These are phyloP conservation scores for Sarocladium oryzae DNA, from an alignment of 2,329 filamentous ascomycete genomes.

Conservation along the genomic window DNA sequence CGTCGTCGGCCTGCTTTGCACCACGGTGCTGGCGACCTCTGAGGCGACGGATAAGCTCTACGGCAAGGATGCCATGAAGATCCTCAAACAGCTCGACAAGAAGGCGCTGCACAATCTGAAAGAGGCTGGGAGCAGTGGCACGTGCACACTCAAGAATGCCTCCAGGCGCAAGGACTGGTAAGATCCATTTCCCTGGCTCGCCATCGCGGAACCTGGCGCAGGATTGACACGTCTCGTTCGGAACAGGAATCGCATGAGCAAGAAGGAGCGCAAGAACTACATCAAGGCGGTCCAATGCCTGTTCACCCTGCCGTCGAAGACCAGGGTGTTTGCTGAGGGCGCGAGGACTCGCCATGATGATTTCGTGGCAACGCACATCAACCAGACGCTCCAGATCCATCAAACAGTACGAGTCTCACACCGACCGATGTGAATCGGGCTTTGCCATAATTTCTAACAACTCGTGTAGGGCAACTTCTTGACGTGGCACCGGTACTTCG, in stretches of 20 bases:
- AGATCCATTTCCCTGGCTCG: not conserved
- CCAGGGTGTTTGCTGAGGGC: conserved; percentile 16
- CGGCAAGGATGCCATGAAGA: not conserved
- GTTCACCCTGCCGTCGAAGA: conserved; percentile 16
- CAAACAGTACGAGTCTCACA: conserved; percentile 16
- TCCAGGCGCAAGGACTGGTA: conserved; percentile 4
- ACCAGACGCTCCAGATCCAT: conserved; percentile 20
- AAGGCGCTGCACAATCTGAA: not conserved
- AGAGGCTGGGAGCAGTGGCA: not conserved
- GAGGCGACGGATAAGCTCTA: not conserved
- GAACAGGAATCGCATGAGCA: not conserved
- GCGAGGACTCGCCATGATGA: conserved; percentile 24
- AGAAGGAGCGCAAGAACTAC: conserved; percentile 17
- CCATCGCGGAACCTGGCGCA: not conserved
- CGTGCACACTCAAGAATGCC: not conserved
- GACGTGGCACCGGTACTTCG: conserved; percentile 36
- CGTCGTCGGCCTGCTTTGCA: conserved; percentile 11
- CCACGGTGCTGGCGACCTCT: conserved; percentile 10
- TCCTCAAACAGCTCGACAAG: not conserved
- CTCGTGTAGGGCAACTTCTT: conserved; percentile 24
- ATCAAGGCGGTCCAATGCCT: conserved; percentile 21
- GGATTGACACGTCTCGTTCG: not conserved
- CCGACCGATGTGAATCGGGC: no score
- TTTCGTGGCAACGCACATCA: conserved; percentile 26
- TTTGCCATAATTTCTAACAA: not conserved